phyloP scores from a whole-genome alignment of 441 rosid species.

The Bocquillonia castaneifolia region DNA sequence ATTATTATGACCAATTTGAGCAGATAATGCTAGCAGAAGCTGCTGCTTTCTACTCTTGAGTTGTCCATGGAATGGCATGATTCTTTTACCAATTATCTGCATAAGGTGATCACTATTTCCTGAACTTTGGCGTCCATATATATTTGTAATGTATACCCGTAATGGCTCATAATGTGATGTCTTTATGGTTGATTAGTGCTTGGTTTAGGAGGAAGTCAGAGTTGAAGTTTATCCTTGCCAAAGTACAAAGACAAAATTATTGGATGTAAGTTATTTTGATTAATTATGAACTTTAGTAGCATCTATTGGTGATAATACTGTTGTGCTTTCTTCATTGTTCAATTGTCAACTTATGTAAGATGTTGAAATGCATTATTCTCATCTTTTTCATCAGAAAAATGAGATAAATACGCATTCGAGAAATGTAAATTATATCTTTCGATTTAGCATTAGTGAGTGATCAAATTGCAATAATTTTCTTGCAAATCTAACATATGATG shows the following conservation, averaged over 20 bases:
- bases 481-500: too few relatives aligned
- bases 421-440: too few relatives aligned
- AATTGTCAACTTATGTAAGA: too few relatives aligned
- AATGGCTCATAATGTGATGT: not conserved
- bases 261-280: not conserved
- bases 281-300: too few relatives aligned
- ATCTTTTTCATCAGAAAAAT: too few relatives aligned
- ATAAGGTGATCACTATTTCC: constrained; percentile 10
- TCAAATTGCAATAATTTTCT: too few relatives aligned
- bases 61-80: constrained; percentile 15
- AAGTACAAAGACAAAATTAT: constrained; percentile 10
- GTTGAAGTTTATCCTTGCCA: constrained; percentile 1
- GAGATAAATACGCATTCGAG: too few relatives aligned
- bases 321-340: too few relatives aligned
- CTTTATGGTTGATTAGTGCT: constrained; percentile 24
- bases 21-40: constrained; percentile 20
- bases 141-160: not conserved
- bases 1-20: constrained; percentile 19
- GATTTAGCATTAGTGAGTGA: too few relatives aligned
- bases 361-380: too few relatives aligned
- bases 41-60: constrained; percentile 18
- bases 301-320: too few relatives aligned
- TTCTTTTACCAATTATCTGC: constrained; percentile 6
- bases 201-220: constrained; percentile 19
- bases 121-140: not conserved